Evolutionary conservation across 768 basidiomycete genomes (phyloP), one percentile per base, ranked within the genome.

Genomic region (Albatrellus ellisii): DNA sequence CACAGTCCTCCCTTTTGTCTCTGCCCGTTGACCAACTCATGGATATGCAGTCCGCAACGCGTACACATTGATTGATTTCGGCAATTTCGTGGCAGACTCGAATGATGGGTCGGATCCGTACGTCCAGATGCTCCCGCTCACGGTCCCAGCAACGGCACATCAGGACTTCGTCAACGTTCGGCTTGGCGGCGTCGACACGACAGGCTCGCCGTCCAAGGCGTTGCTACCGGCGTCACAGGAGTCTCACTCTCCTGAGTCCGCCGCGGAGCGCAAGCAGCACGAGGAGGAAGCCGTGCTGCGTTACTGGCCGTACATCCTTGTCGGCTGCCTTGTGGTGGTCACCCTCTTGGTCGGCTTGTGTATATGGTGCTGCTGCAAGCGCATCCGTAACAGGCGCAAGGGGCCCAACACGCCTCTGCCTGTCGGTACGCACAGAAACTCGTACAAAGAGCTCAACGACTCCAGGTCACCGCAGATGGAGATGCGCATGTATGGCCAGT

Each of bases 281-380:
- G 72, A 75, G 49, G 70, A 75, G 52, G 78, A 76, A 56, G 62
- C 67, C 63, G 63, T 77, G 28, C 67, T 77, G 52, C 79, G 75
- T n/a, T 77, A 67, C 45, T 85, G 78, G n/a, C n/a, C 77, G 3
- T 81, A 79, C 54, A 81, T 82, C 54, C 66, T 79, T 33, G 47
- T 64, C 7, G 82, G 78, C 27, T 73, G 73, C 47, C 61, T 85
- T 21, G 57, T 67, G 2, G 58, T 75, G 45, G 56, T 75, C 20
- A 41, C 68, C 25, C 49, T 74, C 33, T 48, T 70, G 24, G 43
- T 68, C 25, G 71, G 69, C 8, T 62, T 66, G 41, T 69, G 69
- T 46, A 49, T n/a, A n/a, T n/a, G n/a, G n/a, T n/a, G n/a, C n/a
- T n/a, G 76, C 56, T 82, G 79, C 56, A 72, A 35, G n/a, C 44